A percentile compares a stretch with the other conserved stretches of the same genome.
Conservation (phyloP, 495 filamentous ascomycete species). For the Tuber borchii region DNA sequence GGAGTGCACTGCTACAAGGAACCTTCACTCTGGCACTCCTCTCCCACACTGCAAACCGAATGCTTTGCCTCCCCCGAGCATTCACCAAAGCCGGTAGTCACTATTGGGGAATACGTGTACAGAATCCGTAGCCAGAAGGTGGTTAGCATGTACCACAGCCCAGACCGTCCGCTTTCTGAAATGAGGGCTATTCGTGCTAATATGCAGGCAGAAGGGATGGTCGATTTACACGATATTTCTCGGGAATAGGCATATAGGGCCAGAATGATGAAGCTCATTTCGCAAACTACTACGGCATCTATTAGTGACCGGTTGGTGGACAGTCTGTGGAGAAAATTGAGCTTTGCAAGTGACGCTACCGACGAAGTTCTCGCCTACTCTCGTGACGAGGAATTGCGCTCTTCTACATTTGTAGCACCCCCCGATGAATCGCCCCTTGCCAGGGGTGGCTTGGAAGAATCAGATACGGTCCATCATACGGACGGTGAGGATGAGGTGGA, state of each 20-base stretch:
- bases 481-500: background rate
- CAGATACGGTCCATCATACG: no score
- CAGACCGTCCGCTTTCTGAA: constrained; percentile 14
- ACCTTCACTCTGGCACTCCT: background rate
- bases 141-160: constrained; percentile 29
- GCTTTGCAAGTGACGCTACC: no score
- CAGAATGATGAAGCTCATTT: constrained; percentile 20
- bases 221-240: constrained; percentile 15
- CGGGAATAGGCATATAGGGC: constrained; percentile 24
- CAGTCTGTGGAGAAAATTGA: background rate
- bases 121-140: constrained; percentile 24
- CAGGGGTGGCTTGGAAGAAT: background rate
- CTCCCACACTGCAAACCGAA: constrained; percentile 15
- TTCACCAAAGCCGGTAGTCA: background rate
- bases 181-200: constrained; percentile 15
- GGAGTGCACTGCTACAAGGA: no score
- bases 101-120: constrained; percentile 21
- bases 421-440: background rate
- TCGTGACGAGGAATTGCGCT: no score
- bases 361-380: no score
- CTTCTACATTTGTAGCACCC: background rate
- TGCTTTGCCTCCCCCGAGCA: constrained; percentile 15
- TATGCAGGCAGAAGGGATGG: background rate
- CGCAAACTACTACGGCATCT: background rate
- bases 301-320: no score